These are phyloP conservation scores for Suillus fuscotomentosus DNA, from an alignment of 768 basidiomycete species.

Conservation along the genomic window DNA sequence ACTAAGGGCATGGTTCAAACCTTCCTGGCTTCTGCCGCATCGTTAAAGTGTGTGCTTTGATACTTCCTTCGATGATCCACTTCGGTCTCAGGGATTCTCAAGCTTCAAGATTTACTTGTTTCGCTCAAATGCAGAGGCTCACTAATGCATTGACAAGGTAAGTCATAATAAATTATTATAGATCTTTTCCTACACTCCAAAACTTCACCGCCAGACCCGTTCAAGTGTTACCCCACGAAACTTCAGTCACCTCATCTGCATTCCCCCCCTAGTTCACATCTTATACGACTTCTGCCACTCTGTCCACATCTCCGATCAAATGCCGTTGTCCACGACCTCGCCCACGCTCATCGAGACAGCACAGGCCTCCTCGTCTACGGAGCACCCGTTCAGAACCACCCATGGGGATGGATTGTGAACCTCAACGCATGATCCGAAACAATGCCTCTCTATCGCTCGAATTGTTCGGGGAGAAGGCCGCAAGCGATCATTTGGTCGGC, in stretches of 20 bases:
- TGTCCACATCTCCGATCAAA: constrained; percentile 53
- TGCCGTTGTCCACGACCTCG: constrained; percentile 53
- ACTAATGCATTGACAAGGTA: too few relatives aligned
- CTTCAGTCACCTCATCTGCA: constrained; percentile 50
- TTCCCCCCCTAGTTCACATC: constrained; percentile 54
- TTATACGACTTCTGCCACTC: constrained; percentile 52
- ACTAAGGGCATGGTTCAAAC: too few relatives aligned
- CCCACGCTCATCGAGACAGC: constrained; percentile 54
- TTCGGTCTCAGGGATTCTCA: too few relatives aligned
- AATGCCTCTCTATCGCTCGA: constrained; percentile 72
- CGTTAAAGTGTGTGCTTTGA: too few relatives aligned
- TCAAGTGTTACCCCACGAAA: constrained; percentile 59
- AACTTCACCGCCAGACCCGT: constrained; percentile 52
- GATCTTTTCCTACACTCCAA: constrained; percentile 65
- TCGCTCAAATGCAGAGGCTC: too few relatives aligned
- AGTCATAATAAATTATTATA: constrained; percentile 21
- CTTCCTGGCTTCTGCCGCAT: too few relatives aligned
- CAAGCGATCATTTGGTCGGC: constrained; percentile 51
- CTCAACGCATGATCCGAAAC: constrained; percentile 58
- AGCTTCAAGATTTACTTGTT: too few relatives aligned
- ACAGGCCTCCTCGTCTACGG: constrained; percentile 49
- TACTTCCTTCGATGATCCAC: too few relatives aligned
- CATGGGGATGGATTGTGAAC: constrained; percentile 88
- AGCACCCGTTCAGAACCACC: constrained; percentile 64
- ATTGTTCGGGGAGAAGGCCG: constrained; percentile 61